Base-by-base conservation (phyloP, 208 protist species). In the Leishmania major region DNA sequence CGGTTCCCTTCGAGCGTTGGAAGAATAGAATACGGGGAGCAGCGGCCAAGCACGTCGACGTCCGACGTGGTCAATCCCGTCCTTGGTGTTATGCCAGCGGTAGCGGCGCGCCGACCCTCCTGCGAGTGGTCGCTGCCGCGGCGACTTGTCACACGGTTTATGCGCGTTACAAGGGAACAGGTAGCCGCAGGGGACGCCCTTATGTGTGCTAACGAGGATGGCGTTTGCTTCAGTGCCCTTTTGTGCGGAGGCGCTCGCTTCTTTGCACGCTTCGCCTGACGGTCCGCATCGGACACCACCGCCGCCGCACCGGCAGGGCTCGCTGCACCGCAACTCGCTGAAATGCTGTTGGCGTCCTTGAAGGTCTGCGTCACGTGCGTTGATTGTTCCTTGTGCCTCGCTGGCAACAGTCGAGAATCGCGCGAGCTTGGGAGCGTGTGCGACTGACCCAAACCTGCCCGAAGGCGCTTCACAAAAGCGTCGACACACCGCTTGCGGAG, bases 401-500 rank as follows among this genome's bases (percentile, higher is more conserved):
- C 45, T 15, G 64, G 45, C 53, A 67, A 35, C 6, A 37, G 19
- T 64, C 3, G 37, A 74, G 70, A 3, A 74, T 25, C 11, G 13
- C 22, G 45, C 45, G 10, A 37, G 1, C 28, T 35, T 53, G 43
- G 11, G 17, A 19, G 70, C 28, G 40, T 35, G 5, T 47, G 70
- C 45, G 37, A 47, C 35, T 19, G 75, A 17, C 25, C 2, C 3
- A 40, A 47, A 17, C 72, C 60, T 25, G 43, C 62, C 10, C 51
- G 70, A 7, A 72, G 11, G 8, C 77, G n/a, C 31, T 83, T 57
- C 15, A 83, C 11, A 1, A 77, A 4, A 0, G 70, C 31, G 11
- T 80, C 78, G 3, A 86, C 25, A 2, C 49, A 19, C 59, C 37
- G 78, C 55, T 86, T 86, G 10, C 79, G 78, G 19, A 53, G 51